These are phyloP conservation scores for Bocquillonia castaneifolia DNA, from an alignment of 441 rosid genomes.

Conservation along the genomic window DNA sequence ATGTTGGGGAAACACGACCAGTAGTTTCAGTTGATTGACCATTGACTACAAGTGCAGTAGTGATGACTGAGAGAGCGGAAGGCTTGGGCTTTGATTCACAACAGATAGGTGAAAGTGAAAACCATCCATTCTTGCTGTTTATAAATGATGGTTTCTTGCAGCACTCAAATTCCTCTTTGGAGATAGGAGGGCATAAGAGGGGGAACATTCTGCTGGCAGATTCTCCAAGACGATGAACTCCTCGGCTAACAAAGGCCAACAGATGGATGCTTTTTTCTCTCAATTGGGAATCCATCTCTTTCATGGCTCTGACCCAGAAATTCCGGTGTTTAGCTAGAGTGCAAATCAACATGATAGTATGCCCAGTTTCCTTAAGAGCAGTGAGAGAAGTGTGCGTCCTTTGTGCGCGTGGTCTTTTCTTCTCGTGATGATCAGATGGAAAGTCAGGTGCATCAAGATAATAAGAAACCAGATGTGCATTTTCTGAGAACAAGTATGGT, in stretches of 20 bases:
- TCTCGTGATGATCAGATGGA: constrained; percentile 57
- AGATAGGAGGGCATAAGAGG: constrained; percentile 57
- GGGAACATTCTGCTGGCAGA: constrained; percentile 43
- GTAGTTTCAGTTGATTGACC: constrained; percentile 45
- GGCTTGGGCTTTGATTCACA: constrained; percentile 43
- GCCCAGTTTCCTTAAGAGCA: constrained; percentile 78
- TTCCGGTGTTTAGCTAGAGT: constrained; percentile 61
- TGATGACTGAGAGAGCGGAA: constrained; percentile 35
- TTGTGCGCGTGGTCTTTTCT: constrained; percentile 63
- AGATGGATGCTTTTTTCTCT: constrained; percentile 84
- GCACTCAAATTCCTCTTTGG: constrained; percentile 64
- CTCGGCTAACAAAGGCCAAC: constrained; percentile 81
- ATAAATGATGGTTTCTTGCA: constrained; percentile 56
- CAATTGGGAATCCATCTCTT: constrained; percentile 66
- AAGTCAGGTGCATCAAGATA: constrained; percentile 69
- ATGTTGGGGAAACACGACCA: constrained; percentile 45
- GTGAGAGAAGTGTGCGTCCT: constrained; percentile 60
- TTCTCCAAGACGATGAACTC: constrained; percentile 66
- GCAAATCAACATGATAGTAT: constrained; percentile 80
- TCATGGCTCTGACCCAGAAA: constrained; percentile 70
- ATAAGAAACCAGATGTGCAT: constrained; percentile 57
- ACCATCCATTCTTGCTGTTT: constrained; percentile 80
- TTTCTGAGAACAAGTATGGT: constrained; percentile 69
- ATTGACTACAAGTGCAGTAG: constrained; percentile 43
- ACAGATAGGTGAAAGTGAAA: constrained; percentile 65